phyloP scores from a whole-genome alignment of 768 basidiomycete genomes.

The Thelephora aurantiotincta region DNA sequence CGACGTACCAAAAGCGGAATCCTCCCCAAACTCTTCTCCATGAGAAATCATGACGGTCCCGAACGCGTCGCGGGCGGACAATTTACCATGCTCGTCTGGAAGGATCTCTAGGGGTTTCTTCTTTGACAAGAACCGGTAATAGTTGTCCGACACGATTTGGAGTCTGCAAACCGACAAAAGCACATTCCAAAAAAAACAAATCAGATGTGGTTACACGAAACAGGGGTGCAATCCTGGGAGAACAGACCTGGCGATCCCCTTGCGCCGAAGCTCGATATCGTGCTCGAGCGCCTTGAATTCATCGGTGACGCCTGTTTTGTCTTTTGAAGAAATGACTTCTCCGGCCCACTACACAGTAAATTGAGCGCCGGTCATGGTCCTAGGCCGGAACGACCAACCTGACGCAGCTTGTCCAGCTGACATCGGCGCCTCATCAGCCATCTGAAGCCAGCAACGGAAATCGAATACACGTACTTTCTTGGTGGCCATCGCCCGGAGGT shows the following conservation, averaged over 20 bases:
- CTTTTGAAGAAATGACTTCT: conserved; percentile 74
- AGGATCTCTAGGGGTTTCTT: conserved; percentile 54
- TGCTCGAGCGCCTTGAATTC: conserved; percentile 73
- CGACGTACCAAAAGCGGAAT: conserved; percentile 52
- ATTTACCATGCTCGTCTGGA: conserved; percentile 46
- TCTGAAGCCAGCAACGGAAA: neutral
- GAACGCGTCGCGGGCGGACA: conserved; percentile 62
- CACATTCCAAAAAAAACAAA: neutral
- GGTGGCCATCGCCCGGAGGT: conserved; percentile 34
- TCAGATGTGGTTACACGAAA: neutral
- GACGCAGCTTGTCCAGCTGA: conserved; percentile 66
- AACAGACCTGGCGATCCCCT: conserved; percentile 58
- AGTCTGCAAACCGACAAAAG: conserved; percentile 30
- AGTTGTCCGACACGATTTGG: conserved; percentile 55
- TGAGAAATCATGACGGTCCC: conserved; percentile 81
- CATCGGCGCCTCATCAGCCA: conserved; percentile 4
- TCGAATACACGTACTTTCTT: conserved; percentile 35
- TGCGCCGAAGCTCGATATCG: conserved; percentile 70
- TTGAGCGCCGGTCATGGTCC: conserved; percentile 17
- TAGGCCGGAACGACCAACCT: conserved; percentile 30
- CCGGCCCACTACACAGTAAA: conserved; percentile 62
- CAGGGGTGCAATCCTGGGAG: neutral
- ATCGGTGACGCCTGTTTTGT: conserved; percentile 65
- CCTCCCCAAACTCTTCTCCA: conserved; percentile 69
- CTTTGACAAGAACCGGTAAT: conserved; percentile 59